Base-by-base conservation (phyloP, 805 yeast species). In the Wickerhamomyces ciferrii region DNA sequence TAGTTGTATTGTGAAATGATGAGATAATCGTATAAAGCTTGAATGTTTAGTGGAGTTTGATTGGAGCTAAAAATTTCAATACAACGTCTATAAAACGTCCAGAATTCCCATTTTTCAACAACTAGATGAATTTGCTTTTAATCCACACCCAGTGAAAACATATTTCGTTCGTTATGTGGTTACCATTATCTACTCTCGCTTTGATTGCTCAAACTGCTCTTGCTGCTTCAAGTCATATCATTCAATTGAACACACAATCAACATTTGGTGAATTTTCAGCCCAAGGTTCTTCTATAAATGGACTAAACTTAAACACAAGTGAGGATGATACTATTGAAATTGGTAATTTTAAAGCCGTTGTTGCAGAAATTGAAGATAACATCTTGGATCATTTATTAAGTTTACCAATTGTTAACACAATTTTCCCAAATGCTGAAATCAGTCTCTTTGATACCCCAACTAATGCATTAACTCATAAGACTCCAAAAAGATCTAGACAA, bases 321-420 rank as follows among this genome's bases (percentile, higher is more conserved):
- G 17, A 15, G 3, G 15, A 14, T 25, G 5, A 14, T 18, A 27
- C 15, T 14, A 29, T 40, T 7, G 13, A 27, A 14, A 43, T 43
- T 25, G 46, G 46, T 24, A n/a, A 25, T 13, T 83, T 85, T 56
- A 75, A 74, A 48, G 91, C 83, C 0, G 75, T 86, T 48, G 70
- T 81, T 0, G 86, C 87, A 1, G 73, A 71, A 41, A 76, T 82
- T 58, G 66, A 81, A 9, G 56, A 61, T 20, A 74, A 66, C 9
- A 65, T 72, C 2, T 54, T 41, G 69, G 68, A 5, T 10, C 66
- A 71, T 53, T 68, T 81, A 40, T 67, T 68, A 37, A 59, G 58
- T n/a, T 81, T 82, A 58, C 87, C 87, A 2, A 59, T 79, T 53
- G 79, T 87, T 34, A 78, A 79, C 2, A 84, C 80, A 32, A 69